Evolutionary conservation across 2,329 filamentous ascomycete genomes (phyloP).

Genomic region (Penicillium sclerotigenum): DNA sequence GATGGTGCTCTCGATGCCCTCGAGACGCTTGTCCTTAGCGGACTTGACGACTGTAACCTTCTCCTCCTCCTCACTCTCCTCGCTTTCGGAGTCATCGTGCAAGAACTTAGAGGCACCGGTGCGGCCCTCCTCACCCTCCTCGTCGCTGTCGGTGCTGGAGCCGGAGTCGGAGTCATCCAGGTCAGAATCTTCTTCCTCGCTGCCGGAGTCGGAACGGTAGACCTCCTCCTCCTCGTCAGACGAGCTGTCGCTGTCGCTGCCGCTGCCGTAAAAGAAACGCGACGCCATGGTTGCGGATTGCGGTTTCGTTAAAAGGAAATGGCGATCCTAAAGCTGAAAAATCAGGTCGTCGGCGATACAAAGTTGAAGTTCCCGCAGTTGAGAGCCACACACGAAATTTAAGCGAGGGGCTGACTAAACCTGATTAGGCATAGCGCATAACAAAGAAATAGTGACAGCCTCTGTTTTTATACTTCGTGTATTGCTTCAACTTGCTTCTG

Average conservation of each 20-base stretch:
- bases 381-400: constrained; percentile 45
- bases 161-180: constrained; percentile 53
- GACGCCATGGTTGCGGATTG: constrained; percentile 64
- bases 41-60: constrained; percentile 86
- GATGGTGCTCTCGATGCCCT: constrained; percentile 88
- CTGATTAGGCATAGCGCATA: constrained; percentile 26
- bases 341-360: constrained; percentile 26
- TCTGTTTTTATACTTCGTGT: constrained; percentile 2
- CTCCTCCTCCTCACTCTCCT: constrained; percentile 82
- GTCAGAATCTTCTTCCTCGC: constrained; percentile 56
- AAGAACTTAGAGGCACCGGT: constrained; percentile 80
- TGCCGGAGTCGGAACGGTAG: constrained; percentile 69
- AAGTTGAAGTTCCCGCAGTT: constrained; percentile 23
- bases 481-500: background rate
- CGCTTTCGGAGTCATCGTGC: constrained; percentile 71
- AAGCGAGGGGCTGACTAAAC: constrained; percentile 43
- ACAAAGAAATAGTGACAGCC: constrained; percentile 1
- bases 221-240: constrained; percentile 84
- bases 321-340: constrained; percentile 22
- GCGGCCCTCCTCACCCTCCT: constrained; percentile 55
- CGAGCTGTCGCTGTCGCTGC: constrained; percentile 94
- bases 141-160: constrained; percentile 53
- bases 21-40: constrained; percentile 94
- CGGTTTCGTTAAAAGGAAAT: constrained; percentile 15
- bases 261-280: constrained; percentile 94